A percentile compares a stretch with the other conserved stretches of the same genome.
These are phyloP conservation scores for Gaeumannomyces sp. DNA, from an alignment of 2,329 filamentous ascomycete genomes.

Conservation along the genomic window DNA sequence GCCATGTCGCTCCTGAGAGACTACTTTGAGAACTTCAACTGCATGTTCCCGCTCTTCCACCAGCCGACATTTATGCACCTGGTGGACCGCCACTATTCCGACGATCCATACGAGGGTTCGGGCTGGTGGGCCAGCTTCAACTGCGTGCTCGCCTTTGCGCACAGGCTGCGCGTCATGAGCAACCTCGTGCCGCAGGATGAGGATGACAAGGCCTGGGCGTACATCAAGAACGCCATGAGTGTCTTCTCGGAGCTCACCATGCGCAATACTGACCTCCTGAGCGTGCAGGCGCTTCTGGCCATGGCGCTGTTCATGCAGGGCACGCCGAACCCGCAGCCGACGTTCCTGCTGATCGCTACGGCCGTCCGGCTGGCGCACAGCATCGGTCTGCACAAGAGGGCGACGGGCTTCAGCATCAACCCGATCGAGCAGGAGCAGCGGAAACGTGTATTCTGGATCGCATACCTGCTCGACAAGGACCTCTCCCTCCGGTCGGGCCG, in stretches of 20 bases:
- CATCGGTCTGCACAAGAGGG: conserved; percentile 91
- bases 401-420: conserved; percentile 88
- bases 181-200: conserved; percentile 86
- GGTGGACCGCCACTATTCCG: conserved; percentile 87
- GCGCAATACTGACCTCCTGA: conserved; percentile 91
- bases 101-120: conserved; percentile 86
- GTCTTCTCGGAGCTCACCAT: conserved; percentile 90
- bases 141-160: conserved; percentile 85
- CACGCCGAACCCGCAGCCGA: conserved; percentile 92
- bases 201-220: conserved; percentile 90
- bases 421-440: conserved; percentile 89
- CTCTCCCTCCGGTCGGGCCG: conserved; percentile 53
- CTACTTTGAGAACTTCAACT: conserved; percentile 98
- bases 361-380: conserved; percentile 88
- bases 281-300: conserved; percentile 86
- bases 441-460: conserved; percentile 61
- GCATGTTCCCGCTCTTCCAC: conserved; percentile 96
- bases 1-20: conserved; percentile 83
- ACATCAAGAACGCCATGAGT: conserved; percentile 93
- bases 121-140: conserved; percentile 99
- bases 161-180: conserved; percentile 90
- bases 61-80: conserved; percentile 98
- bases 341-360: conserved; percentile 83
- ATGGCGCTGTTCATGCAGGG: conserved; percentile 95
- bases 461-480: conserved; percentile 60